These are phyloP conservation scores for Neurospora sp. DNA, from an alignment of 495 filamentous ascomycete genomes.

Conservation along the genomic window DNA sequence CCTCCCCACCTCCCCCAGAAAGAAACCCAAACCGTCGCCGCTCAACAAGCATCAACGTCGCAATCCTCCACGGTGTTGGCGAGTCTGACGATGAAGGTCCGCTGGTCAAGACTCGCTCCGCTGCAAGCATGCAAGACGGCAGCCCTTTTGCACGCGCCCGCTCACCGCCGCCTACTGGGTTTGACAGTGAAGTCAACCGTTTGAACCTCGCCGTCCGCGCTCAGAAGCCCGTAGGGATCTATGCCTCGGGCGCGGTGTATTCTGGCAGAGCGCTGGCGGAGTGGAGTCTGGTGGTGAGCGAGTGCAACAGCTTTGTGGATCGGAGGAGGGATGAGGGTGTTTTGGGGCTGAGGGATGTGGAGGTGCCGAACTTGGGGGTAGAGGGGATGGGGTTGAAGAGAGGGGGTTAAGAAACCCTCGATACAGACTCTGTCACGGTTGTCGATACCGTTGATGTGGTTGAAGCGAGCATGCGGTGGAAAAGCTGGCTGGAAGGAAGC, in stretches of 20 bases:
- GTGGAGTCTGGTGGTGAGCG: slow-evolving; percentile 74
- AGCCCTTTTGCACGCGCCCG: not conserved
- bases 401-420: slow-evolving; percentile 4
- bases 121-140: not conserved
- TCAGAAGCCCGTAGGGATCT: slow-evolving; percentile 28
- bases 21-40: slow-evolving; percentile 8
- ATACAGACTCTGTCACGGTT: not conserved
- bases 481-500: not conserved
- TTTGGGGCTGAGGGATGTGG: slow-evolving; percentile 60
- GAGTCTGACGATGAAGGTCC: slow-evolving; percentile 3
- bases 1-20: slow-evolving; percentile 1
- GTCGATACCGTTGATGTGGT: not conserved
- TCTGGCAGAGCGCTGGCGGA: slow-evolving; percentile 82
- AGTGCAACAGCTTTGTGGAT: slow-evolving; percentile 89
- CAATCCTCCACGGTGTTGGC: slow-evolving; percentile 3
- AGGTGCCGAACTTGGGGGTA: slow-evolving; percentile 79
- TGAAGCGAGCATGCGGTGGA: not conserved
- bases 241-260: slow-evolving; percentile 49
- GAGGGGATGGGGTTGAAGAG: slow-evolving; percentile 63
- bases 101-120: not conserved
- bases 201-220: slow-evolving; percentile 19
- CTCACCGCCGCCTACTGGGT: slow-evolving; percentile 6
- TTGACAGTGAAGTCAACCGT: slow-evolving; percentile 3
- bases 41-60: slow-evolving; percentile 14
- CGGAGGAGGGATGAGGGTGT: slow-evolving; percentile 80